A percentile compares a stretch with the other conserved stretches of the same genome.
Evolutionary conservation across 768 basidiomycete genomes (phyloP).

Genomic region (Rhizopogon vesiculosus): DNA sequence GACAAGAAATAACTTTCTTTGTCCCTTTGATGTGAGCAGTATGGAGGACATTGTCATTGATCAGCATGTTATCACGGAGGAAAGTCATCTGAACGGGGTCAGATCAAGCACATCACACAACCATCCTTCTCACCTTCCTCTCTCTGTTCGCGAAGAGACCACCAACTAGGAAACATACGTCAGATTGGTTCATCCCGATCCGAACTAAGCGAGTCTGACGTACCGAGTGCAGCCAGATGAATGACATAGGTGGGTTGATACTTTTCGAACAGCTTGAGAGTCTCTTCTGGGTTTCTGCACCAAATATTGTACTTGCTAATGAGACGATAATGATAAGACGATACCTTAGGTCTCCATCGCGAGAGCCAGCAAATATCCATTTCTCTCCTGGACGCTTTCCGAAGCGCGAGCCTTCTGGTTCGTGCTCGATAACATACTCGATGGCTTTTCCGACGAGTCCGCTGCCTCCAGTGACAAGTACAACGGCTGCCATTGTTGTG

Average conservation of each 20-base stretch:
- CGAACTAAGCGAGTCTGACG: conserved; percentile 14
- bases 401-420: conserved; percentile 74
- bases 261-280: conserved; percentile 76
- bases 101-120: neutral
- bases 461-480: conserved; percentile 81
- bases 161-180: conserved; percentile 54
- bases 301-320: neutral
- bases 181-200: neutral
- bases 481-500: conserved; percentile 33
- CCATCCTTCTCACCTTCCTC: conserved; percentile 57
- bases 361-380: conserved; percentile 80
- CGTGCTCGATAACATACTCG: conserved; percentile 70
- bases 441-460: conserved; percentile 89
- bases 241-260: conserved; percentile 96
- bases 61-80: conserved; percentile 89
- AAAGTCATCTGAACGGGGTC: conserved; percentile 63
- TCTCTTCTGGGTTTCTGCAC: conserved; percentile 62
- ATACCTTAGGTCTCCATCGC: conserved; percentile 84
- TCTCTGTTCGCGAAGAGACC: conserved; percentile 96
- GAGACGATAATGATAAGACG: neutral
- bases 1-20: conserved; percentile 86
- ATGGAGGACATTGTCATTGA: conserved; percentile 93
- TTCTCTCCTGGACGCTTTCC: conserved; percentile 72
- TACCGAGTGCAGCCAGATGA: conserved; percentile 90
- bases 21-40: conserved; percentile 59